These are phyloP conservation scores for Castanospermum australe DNA, from an alignment of 306 rosid species.

Conservation along the genomic window DNA sequence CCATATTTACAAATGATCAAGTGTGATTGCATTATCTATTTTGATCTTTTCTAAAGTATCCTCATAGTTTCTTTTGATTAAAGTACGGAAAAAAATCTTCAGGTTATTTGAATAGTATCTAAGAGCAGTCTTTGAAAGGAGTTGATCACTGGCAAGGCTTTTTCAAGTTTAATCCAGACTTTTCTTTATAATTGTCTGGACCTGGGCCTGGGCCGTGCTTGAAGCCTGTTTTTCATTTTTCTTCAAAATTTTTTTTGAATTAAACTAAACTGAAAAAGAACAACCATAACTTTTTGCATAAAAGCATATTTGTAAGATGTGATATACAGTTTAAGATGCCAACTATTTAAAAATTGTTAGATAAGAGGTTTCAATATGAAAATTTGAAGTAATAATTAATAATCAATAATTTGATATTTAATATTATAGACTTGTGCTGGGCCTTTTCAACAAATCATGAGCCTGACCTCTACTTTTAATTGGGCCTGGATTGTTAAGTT, in stretches of 20 bases:
- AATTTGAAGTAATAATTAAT: not conserved
- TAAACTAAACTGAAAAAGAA: not conserved
- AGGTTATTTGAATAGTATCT: not conserved
- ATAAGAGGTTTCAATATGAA: not conserved
- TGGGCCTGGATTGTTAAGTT: not conserved
- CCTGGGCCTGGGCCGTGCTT: not conserved
- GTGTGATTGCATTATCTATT: not conserved
- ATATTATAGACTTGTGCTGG: not conserved
- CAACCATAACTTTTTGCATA: not conserved
- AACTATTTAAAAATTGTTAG: not conserved
- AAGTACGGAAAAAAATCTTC: too few relatives aligned
- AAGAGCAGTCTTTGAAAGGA: not conserved
- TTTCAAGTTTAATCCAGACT: not conserved
- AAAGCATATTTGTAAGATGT: not conserved
- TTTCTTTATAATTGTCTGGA: too few relatives aligned
- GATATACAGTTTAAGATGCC: not conserved
- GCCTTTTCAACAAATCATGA: not conserved
- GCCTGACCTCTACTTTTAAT: not conserved
- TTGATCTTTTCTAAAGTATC: not conserved
- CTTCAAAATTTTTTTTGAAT: not conserved
- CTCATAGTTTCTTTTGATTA: too few relatives aligned
- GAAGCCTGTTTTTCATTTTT: not conserved
- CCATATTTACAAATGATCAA: not conserved
- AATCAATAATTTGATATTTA: not conserved
- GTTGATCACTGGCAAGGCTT: not conserved